A percentile compares a stretch with the other conserved stretches of the same genome.
phyloP scores from a whole-genome alignment of 2,329 filamentous ascomycete genomes.

The Trichoderma simmonsii region DNA sequence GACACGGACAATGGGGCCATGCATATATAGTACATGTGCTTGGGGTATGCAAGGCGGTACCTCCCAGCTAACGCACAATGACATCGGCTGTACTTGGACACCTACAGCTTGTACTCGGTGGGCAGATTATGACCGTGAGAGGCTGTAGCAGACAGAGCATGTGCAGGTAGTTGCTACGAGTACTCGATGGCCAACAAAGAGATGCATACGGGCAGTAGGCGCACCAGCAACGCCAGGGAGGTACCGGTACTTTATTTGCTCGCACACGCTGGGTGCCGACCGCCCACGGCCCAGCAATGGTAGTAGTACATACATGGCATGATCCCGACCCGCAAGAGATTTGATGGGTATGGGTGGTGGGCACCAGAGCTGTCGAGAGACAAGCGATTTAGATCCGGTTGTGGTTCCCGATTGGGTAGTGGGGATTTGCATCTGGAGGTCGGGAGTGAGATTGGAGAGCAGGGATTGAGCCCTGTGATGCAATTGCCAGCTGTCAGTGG shows the following conservation, averaged over 20 bases:
- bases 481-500: slow-evolving; percentile 20
- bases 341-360: background rate
- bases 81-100: background rate
- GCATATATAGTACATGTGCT: slow-evolving; percentile 4
- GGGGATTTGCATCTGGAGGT: background rate
- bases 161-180: background rate
- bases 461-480: slow-evolving; percentile 11
- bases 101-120: background rate
- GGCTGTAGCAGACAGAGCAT: background rate
- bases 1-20: slow-evolving; percentile 14
- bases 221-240: background rate
- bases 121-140: background rate
- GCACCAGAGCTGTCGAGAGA: slow-evolving; percentile 10
- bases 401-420: slow-evolving; percentile 12
- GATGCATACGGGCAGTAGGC: background rate
- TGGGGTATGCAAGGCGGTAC: background rate
- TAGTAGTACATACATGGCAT: background rate
- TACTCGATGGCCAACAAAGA: background rate
- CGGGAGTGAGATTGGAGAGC: slow-evolving; percentile 16
- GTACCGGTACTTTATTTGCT: background rate
- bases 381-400: slow-evolving; percentile 18
- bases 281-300: background rate
- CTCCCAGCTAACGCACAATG: slow-evolving; percentile 11
- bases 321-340: slow-evolving; percentile 4
- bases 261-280: background rate